A percentile compares a stretch with the other conserved stretches of the same genome.
phyloP scores from a whole-genome alignment of 2,329 filamentous ascomycete species.

The Xylaria sp. region DNA sequence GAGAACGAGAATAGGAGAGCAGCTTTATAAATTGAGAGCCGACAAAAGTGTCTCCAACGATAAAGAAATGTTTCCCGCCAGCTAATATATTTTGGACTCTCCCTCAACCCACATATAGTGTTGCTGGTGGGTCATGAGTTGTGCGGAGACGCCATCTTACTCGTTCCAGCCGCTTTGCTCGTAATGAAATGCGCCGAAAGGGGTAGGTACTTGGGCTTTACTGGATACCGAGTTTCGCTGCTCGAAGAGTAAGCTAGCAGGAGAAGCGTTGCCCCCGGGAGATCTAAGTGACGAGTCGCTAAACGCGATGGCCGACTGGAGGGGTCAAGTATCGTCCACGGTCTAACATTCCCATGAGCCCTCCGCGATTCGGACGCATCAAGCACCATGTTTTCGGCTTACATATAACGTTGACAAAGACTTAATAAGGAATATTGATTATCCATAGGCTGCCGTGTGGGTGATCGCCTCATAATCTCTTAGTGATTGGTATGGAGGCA shows the following conservation, averaged over 20 bases:
- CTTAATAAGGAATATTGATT: conserved; percentile 2
- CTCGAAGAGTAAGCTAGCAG: conserved; percentile 36
- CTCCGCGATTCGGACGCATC: conserved; percentile 37
- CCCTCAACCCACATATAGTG: conserved; percentile 25
- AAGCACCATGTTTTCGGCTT: not conserved
- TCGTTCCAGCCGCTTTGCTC: conserved; percentile 47
- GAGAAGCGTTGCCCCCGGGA: conserved; percentile 17
- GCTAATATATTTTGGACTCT: conserved; percentile 49
- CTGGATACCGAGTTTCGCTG: conserved; percentile 36
- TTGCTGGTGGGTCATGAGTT: conserved; percentile 47
- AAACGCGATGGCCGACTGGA: conserved; percentile 28
- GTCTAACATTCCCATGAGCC: conserved; percentile 27
- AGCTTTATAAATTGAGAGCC: conserved; percentile 34
- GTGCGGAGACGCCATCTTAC: conserved; percentile 45
- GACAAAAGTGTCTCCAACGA: conserved; percentile 50
- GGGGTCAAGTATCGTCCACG: conserved; percentile 35
- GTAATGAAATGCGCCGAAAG: conserved; percentile 55
- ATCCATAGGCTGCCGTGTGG: conserved; percentile 10
- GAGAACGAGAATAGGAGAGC: conserved; percentile 35
- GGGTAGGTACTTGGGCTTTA: conserved; percentile 37
- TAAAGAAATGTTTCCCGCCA: conserved; percentile 48
- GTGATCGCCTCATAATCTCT: not conserved
- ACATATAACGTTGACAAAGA: conserved; percentile 32
- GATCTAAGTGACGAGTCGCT: conserved; percentile 32
- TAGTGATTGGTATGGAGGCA: not conserved